These are phyloP conservation scores for Pistacia atlantica DNA, from an alignment of 345 rosid species.

Conservation along the genomic window DNA sequence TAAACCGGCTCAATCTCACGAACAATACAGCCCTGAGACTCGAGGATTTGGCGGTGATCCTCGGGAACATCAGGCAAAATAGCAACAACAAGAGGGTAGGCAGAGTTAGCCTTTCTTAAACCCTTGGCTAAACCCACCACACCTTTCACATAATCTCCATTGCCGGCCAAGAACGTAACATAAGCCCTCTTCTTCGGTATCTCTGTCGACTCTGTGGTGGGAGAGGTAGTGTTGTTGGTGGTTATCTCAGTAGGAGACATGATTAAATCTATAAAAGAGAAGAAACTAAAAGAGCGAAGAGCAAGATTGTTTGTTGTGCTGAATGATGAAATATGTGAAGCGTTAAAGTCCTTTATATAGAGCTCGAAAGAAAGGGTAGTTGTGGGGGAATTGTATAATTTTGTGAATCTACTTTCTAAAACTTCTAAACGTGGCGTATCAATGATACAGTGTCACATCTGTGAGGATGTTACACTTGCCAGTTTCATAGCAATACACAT, in stretches of 20 bases:
- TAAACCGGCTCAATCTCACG: conserved; percentile 56
- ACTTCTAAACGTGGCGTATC: conserved; percentile 16
- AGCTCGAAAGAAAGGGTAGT: neutral
- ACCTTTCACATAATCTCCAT: conserved; percentile 64
- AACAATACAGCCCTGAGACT: conserved; percentile 59
- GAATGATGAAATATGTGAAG: conserved; percentile 8
- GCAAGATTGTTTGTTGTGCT: neutral
- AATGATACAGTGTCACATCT: neutral
- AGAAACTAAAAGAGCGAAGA: neutral
- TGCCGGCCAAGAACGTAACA: conserved; percentile 64
- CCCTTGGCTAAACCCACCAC: conserved; percentile 74
- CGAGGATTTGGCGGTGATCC: conserved; percentile 55
- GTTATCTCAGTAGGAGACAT: conserved; percentile 21
- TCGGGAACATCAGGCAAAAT: conserved; percentile 66
- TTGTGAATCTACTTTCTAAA: neutral
- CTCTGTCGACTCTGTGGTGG: neutral
- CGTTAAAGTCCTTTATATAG: conserved; percentile 22
- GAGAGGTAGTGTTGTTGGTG: too few relatives aligned
- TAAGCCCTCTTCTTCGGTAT: conserved; percentile 33
- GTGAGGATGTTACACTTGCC: conserved; percentile 20
- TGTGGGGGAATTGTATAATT: neutral
- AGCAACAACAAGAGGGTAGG: conserved; percentile 67
- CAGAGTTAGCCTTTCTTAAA: conserved; percentile 45
- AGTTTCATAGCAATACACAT: conserved; percentile 11
- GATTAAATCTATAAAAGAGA: neutral